Conservation (phyloP, 768 basidiomycete genomes). For the Suillus hirtellus region DNA sequence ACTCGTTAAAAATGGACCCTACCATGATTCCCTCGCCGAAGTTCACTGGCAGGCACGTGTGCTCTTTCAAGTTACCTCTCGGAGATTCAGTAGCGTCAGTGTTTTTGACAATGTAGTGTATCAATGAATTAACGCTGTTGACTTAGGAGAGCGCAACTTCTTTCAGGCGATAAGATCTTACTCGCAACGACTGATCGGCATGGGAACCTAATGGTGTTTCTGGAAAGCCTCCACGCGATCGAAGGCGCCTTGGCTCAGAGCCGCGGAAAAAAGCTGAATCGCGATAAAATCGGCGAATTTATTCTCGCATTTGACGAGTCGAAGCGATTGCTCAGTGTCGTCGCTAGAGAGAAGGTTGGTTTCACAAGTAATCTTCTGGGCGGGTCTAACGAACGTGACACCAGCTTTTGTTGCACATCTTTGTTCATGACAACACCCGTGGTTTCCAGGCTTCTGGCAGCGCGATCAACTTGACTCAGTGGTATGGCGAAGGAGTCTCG, state of each 20-base stretch:
- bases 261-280: conserved; percentile 37
- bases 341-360: conserved; percentile 42
- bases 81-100: conserved; percentile 19
- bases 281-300: conserved; percentile 48
- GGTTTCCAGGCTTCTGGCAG: conserved; percentile 44
- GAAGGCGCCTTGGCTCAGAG: conserved; percentile 30
- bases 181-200: conserved; percentile 40
- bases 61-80: conserved; percentile 23
- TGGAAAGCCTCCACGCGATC: conserved; percentile 37
- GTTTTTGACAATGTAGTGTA: background rate
- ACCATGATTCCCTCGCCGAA: conserved; percentile 23
- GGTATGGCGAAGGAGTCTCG: conserved; percentile 38
- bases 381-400: background rate
- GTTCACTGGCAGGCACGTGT: conserved; percentile 12
- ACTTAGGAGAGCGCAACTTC: conserved; percentile 40
- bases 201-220: conserved; percentile 38
- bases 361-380: background rate
- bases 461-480: conserved; percentile 40
- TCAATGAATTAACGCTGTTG: background rate
- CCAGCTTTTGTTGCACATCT: conserved; percentile 46
- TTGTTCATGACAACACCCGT: conserved; percentile 47
- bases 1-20: conserved; percentile 28
- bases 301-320: conserved; percentile 53
- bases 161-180: conserved; percentile 43
- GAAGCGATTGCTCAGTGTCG: conserved; percentile 49